Evolutionary conservation across 2,329 filamentous ascomycete species (phyloP).

Genomic region (Hypoxylon sp.): DNA sequence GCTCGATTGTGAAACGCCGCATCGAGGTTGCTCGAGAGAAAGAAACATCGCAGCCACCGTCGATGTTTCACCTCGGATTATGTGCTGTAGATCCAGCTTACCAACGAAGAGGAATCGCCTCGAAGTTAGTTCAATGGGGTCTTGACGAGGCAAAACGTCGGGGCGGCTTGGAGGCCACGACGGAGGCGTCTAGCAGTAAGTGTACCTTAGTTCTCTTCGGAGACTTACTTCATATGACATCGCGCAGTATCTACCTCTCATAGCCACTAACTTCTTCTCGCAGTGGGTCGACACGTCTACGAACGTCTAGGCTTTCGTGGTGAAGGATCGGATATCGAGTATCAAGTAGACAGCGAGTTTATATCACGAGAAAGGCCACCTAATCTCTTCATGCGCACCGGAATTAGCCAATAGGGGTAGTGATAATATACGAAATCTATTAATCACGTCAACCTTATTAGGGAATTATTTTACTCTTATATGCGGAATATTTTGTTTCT

Average conservation of each 20-base stretch:
- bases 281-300: slow-evolving; percentile 62
- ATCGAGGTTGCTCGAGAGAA: slow-evolving; percentile 59
- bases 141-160: slow-evolving; percentile 58
- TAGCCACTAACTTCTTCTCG: slow-evolving; percentile 40
- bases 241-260: neutral
- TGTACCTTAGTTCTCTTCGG: neutral
- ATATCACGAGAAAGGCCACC: slow-evolving; percentile 54
- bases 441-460: neutral
- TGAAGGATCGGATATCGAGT: slow-evolving; percentile 59
- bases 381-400: slow-evolving; percentile 63
- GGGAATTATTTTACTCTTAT: neutral
- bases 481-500: neutral
- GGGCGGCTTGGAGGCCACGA: slow-evolving; percentile 58
- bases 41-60: slow-evolving; percentile 55
- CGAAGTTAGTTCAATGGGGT: slow-evolving; percentile 62
- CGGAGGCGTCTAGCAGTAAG: slow-evolving; percentile 58
- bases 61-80: slow-evolving; percentile 64
- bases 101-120: slow-evolving; percentile 64
- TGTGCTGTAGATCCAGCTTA: slow-evolving; percentile 67
- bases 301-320: slow-evolving; percentile 60
- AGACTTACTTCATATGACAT: neutral
- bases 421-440: neutral
- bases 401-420: slow-evolving; percentile 12
- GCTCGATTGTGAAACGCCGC: slow-evolving; percentile 60
- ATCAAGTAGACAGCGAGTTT: slow-evolving; percentile 60